Percentiles rank a stretch among this genome's conserved stretches.
Evolutionary conservation across 371 early-diverging fungal genomes (phyloP).

Genomic region (Umbelopsis sp.): DNA sequence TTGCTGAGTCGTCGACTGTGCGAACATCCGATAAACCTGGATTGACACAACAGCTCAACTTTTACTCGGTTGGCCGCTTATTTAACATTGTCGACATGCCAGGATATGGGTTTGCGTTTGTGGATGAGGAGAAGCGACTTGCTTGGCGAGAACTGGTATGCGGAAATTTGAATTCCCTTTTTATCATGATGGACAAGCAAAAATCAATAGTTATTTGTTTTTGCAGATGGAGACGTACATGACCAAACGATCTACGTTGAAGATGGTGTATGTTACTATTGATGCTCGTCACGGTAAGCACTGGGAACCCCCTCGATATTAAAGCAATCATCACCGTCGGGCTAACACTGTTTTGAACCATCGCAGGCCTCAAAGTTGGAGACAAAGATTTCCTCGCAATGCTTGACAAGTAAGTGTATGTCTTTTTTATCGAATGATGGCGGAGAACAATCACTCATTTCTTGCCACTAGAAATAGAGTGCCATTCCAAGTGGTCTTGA

Average conservation of each 20-base stretch:
- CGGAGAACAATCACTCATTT: background rate
- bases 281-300: slow-evolving; percentile 78
- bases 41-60: slow-evolving; percentile 81
- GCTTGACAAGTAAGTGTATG: slow-evolving; percentile 50
- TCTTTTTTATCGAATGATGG: background rate
- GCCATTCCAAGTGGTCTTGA: slow-evolving; percentile 79
- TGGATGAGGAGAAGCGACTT: slow-evolving; percentile 61
- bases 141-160: slow-evolving; percentile 71
- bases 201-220: background rate
- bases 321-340: too few relatives aligned
- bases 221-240: slow-evolving; percentile 74
- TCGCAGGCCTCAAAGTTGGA: slow-evolving; percentile 55
- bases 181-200: background rate
- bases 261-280: slow-evolving; percentile 71
- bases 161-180: background rate
- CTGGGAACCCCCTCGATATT: background rate
- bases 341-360: background rate
- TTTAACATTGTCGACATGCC: slow-evolving; percentile 87
- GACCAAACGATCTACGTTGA: slow-evolving; percentile 58
- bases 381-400: slow-evolving; percentile 64
- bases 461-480: slow-evolving; percentile 39
- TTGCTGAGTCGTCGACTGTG: slow-evolving; percentile 65
- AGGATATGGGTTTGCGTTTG: slow-evolving; percentile 87
- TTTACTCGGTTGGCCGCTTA: slow-evolving; percentile 65
- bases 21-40: slow-evolving; percentile 79